Base-by-base conservation (phyloP, 225 moss, liverwort and hornwort genomes). In the Straminergon stramineum region DNA sequence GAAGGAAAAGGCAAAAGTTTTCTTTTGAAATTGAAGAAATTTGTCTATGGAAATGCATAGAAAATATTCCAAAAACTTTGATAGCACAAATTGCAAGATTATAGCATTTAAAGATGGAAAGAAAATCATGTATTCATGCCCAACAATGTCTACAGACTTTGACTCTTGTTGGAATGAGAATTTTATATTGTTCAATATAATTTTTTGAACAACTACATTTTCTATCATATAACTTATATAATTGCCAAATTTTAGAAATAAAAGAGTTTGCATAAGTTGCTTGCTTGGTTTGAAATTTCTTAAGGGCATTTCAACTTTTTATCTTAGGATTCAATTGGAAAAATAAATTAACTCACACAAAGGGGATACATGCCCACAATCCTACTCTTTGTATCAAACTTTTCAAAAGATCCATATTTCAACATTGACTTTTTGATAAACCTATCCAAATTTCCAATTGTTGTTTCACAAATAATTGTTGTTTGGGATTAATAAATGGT, bases 351-450 rank as follows among this genome's bases (percentile, higher is more conserved):
- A 37, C 18, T 21, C 6, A 22, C 4, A n/a, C 4, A 69, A 37
- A 37, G 1, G 4, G 4, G 4, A 0, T 67, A 69, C 7, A 69
- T n/a, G 22, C 7, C 7, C 2, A n/a, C 7, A 69, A 22, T 1
- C 22, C 21, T 18, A 66, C 8, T 22, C 34, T 6, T 68, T 68
- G 37, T 12, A 12, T 22, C 20, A 68, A 68, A 68, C 12, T 21
- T 37, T n/a, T 35, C 2, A 22, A 68, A 21, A n/a, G 4, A 37
- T 12, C 10, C 7, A 22, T 21, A 20, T 2, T 21, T 68, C 21
- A 68, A 22, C 0, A 0, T 21, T 37, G n/a, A 32, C 7, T 4
- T n/a, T 68, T 37, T 6, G 22, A n/a, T 0, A 7, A 69, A 69
- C 13, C 22, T n/a, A 69, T 2, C 2, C 1, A 22, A n/a, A 69